Base-by-base conservation (phyloP, 2,329 filamentous ascomycete species). In the Cladophialophora yegresii region DNA sequence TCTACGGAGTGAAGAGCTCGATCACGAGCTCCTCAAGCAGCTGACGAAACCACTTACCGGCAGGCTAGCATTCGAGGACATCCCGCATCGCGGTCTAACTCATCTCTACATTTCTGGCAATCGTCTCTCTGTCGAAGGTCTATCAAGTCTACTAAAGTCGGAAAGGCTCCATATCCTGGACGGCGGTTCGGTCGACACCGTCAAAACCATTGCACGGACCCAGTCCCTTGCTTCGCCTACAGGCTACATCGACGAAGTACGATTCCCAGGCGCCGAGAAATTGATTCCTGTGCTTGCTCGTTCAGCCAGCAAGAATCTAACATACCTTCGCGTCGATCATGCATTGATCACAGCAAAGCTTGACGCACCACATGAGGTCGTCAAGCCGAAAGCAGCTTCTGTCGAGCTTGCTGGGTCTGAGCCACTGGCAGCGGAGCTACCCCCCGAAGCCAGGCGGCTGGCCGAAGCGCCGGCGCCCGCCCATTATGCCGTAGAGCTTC, bases 91-190 rank as follows among this genome's bases (percentile, higher is more conserved):
- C 9, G 85, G 85, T 2, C 80, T 87, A 43, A 87, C 85, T 0
- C 85, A 88, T 74, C 75, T 88, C 2, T 86, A 85, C 69, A 79
- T 87, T 13, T 79, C 84, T 3, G 79, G 80, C 7, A 88, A 87
- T 62, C 70, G 75, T 2, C 72, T 87, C 4, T 85, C 83, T 1
- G 79, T 84, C 0, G 83, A 86, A 71, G 84, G 84, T 0, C 74
- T 84, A 5, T 82, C 81, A 3, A 81, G 80, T 16, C 75, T 87
- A 4, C 70, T 87, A 10, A 75, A 80, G 55, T 83, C 83, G 7
- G 77, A 75, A 58, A 77, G 80, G 33, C 74, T 88, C 8, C 79
- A 85, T 68, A 81, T 84, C 2, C 75, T 87, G 2, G 85, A 88
- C 73, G 77, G 79, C 33, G 85, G 85, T 0, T 81, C 78, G 2